A percentile compares a stretch with the other conserved stretches of the same genome.
Evolutionary conservation across 306 rosid genomes (phyloP).

Genomic region (Carpinus fangiana): DNA sequence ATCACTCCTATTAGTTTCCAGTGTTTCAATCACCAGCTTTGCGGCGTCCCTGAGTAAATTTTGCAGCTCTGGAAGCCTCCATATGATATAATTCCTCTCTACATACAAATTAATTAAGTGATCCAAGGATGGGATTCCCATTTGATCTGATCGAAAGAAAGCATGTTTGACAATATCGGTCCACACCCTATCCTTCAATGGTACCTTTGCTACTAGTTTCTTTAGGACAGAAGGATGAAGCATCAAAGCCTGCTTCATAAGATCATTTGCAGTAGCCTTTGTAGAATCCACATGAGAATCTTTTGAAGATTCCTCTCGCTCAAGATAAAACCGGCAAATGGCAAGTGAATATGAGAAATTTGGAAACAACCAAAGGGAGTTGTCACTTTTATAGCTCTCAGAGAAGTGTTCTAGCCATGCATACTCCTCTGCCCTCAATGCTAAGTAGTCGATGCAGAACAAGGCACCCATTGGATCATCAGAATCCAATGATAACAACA

Average conservation of each 20-base stretch:
- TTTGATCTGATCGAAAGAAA: slow-evolving; percentile 69
- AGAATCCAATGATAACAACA: slow-evolving; percentile 83
- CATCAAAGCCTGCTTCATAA: slow-evolving; percentile 96
- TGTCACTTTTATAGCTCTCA: slow-evolving; percentile 76
- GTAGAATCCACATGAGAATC: slow-evolving; percentile 33
- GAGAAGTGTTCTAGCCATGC: slow-evolving; percentile 87
- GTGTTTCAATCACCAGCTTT: slow-evolving; percentile 60
- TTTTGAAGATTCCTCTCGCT: slow-evolving; percentile 47
- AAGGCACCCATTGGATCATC: slow-evolving; percentile 95
- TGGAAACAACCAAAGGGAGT: slow-evolving; percentile 86
- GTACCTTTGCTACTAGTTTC: slow-evolving; percentile 82
- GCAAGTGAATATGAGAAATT: slow-evolving; percentile 94
- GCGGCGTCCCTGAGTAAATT: slow-evolving; percentile 69
- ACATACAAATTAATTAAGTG: slow-evolving; percentile 80
- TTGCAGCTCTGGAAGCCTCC: slow-evolving; percentile 94
- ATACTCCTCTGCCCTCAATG: slow-evolving; percentile 89
- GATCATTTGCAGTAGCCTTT: slow-evolving; percentile 70
- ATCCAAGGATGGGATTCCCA: slow-evolving; percentile 70
- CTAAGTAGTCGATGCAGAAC: slow-evolving; percentile 84
- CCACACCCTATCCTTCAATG: slow-evolving; percentile 85
- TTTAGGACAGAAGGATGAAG: slow-evolving; percentile 85
- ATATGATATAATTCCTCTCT: slow-evolving; percentile 80
- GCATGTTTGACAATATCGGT: slow-evolving; percentile 55
- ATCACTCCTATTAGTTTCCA: slow-evolving; percentile 57
- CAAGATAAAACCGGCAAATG: slow-evolving; percentile 75